Base-by-base conservation (phyloP, 306 rosid genomes). In the Oemleria cerasiformis region DNA sequence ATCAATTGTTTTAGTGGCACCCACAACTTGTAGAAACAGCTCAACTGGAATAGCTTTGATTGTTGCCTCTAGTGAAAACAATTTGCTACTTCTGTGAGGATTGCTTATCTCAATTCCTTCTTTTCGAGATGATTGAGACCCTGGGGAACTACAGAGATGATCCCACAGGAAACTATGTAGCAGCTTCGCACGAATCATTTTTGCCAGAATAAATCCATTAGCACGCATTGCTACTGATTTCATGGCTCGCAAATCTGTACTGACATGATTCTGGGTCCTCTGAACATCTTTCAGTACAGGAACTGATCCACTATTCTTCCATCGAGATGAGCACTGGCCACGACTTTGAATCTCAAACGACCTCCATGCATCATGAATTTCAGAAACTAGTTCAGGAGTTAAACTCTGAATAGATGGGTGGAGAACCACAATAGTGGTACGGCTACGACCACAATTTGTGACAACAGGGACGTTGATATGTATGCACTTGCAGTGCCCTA, bases 111-210 rank as follows among this genome's bases (percentile, higher is more conserved):
- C 85, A 45, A 54, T 41, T 23, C 30, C 73, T 78, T 58, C 53
- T 38, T 54, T 63, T 73, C 68, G 75, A 59, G 80, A 75, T 70
- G 88, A 86, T 49, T 25, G 25, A 60, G 72, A 73, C 70, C 71
- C 70, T 72, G 67, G 76, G n/a, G 92, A 79, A 57, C 72, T 66
- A 75, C 73, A 78, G 62, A 91, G 51, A 79, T 81, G 79, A 77
- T 87, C 96, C 98, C 98, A 94, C 60, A 94, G 77, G 82, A 86
- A 94, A 72, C 81, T 30, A 75, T 94, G 98, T 55, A 94, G 86
- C 77, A 94, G 78, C 84, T 91, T 94, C 41, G 98, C 89, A 67
- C 98, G 91, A 67, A 94, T 71, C 97, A 94, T 91, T 89, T 91
- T 94, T 75, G 98, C 90, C 83, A 87, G 78, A 70, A 94, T 81